phyloP scores from a whole-genome alignment of 306 rosid genomes.

The Cucurbita argyrosperma region DNA sequence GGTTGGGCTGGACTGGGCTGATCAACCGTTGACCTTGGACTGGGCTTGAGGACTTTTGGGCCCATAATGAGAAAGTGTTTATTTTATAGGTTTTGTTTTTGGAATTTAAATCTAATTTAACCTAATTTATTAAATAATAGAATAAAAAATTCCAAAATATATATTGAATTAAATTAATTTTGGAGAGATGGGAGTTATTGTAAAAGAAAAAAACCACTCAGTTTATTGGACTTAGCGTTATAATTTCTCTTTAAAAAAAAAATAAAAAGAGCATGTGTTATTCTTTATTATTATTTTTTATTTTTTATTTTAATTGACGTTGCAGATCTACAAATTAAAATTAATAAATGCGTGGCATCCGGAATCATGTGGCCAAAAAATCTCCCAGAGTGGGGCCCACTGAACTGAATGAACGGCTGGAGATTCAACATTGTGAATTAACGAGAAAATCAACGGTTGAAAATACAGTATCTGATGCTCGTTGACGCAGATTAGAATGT shows the following conservation, averaged over 20 bases:
- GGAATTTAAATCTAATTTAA: too few species aligned
- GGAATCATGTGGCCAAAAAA: slow-evolving; percentile 2
- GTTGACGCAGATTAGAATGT: background rate
- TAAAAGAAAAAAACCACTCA: background rate
- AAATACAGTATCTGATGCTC: background rate
- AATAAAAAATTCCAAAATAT: too few species aligned
- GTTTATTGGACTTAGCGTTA: slow-evolving; percentile 3
- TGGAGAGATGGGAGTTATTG: too few species aligned
- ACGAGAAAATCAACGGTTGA: background rate
- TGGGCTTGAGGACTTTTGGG: too few species aligned
- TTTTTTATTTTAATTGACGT: background rate
- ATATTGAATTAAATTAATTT: too few species aligned
- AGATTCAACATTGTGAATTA: background rate
- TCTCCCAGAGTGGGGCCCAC: background rate
- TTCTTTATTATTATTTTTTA: background rate
- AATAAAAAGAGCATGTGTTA: background rate
- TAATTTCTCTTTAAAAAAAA: background rate
- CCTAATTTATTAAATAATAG: too few species aligned
- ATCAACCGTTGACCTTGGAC: too few species aligned
- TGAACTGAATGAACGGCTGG: background rate
- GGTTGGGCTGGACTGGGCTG: too few species aligned
- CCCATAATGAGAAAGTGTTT: too few species aligned
- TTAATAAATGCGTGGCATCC: slow-evolving; percentile 3
- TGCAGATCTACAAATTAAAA: slow-evolving; percentile 4
- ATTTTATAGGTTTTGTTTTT: too few species aligned